Evolutionary conservation across 345 rosid genomes (phyloP).

Genomic region (Eucalyptus grandis): DNA sequence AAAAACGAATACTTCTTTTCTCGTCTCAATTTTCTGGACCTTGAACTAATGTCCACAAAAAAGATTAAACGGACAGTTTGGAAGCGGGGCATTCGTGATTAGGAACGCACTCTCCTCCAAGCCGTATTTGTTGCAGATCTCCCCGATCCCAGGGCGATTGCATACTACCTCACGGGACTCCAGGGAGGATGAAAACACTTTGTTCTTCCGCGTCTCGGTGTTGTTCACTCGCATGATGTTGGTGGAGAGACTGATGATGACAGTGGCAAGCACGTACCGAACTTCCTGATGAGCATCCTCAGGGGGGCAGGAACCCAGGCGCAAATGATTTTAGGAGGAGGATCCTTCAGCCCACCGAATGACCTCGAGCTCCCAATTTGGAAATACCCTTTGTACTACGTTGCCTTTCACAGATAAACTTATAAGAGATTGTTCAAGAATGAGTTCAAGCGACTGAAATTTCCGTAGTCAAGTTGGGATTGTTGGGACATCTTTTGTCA

Average conservation of each 20-base stretch:
- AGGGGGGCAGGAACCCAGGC: neutral
- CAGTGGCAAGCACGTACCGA: neutral
- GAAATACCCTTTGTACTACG: neutral
- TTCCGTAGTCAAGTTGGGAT: neutral
- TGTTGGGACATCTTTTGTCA: neutral
- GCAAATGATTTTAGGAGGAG: neutral
- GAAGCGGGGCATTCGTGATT: neutral
- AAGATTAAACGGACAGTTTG: neutral
- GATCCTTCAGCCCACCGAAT: neutral
- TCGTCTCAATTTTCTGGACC: neutral
- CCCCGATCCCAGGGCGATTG: neutral
- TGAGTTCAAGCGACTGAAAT: neutral
- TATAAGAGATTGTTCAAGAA: neutral
- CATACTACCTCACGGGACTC: neutral
- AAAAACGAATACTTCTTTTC: neutral
- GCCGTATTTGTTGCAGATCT: neutral
- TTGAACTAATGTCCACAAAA: neutral
- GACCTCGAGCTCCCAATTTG: neutral
- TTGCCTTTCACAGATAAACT: neutral
- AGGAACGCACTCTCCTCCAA: neutral
- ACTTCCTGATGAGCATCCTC: neutral
- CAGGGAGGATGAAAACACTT: neutral
- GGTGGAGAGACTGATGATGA: neutral
- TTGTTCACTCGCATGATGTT: neutral
- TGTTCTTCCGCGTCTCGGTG: neutral